Evolutionary conservation across 352 stramenopile species (phyloP), one percentile per base, ranked within the genome.

Genomic region (Phytophthora ramorum): DNA sequence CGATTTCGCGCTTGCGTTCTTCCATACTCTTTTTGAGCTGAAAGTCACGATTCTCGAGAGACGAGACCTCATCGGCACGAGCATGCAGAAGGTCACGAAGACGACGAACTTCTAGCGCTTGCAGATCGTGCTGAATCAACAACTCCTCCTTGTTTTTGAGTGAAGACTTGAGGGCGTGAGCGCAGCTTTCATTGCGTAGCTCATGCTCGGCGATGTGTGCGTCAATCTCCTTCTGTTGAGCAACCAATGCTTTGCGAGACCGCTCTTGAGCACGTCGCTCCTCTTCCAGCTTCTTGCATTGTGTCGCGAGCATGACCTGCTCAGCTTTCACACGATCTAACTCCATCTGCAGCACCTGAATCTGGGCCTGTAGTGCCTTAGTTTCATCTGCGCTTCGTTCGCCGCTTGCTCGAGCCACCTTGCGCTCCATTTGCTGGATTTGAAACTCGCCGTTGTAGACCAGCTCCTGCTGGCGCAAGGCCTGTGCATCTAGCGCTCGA

Each of bases 401-500:
- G 5, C 96, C 97, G 35, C 95, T 95, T 47, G 92, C 96, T 32
- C 94, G 87, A 24, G 95, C 89, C 20, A 98, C 90, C 62, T 98
- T 98, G 44, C 92, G 87, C 75, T 98, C 95, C 81, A 98, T 98
- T 69, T 98, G 92, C 70, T 98, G 94, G 61, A 98, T 98, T 78
- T 99, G 92, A 73, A 98, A 99, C 75, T 98, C 97, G 47, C 93
- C 94, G 69, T 97, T 98, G 73, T 98, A 98, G 51, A 99, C 78
- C 7, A 99, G 78, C 76, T 98, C 96, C 60, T 98, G 87, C 68
- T 99, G 97, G 0, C 90, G 81, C 28, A 96, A 73, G 30, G 83
- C 76, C 47, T 98, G 91, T 24, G 84, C 76, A 50, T 98, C 96
- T 0, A 99, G 82, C n/a, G 89, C 58, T 65, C 93, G 90, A 32